Base-by-base conservation (phyloP, 2,329 filamentous ascomycete species). In the Rasamsonia emersonii region DNA sequence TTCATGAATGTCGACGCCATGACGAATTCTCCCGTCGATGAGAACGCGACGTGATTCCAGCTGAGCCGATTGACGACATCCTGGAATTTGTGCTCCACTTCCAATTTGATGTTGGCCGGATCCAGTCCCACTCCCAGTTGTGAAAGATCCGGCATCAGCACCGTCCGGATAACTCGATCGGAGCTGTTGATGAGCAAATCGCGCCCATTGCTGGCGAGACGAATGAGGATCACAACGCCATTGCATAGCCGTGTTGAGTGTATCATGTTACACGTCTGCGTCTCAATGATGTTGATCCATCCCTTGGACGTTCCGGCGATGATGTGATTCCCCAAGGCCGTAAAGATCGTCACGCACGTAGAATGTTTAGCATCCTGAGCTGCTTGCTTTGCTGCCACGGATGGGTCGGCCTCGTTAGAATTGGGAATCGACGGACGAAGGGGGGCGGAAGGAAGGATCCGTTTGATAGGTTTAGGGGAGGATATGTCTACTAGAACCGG, bases 41-140 rank as follows among this genome's bases (percentile, higher is more conserved):
- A 93, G 56, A 98, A 96, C 0, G 88, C 86, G 37, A 94, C 88
- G 51, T 95, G 86, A 51, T 96, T 98, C 91, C 91, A 98, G 5
- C 83, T 86, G 9, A 96, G 65, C 26, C 83, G 78, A 53, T 98
- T 96, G 30, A 98, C 91, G 3, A 96, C 82, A 53, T 98, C 93
- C 58, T 96, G 88, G 49, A 96, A 98, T 54, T 95, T 96, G 64
- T 98, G 91, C 59, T 98, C 89, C 9, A 95, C 76, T 24, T 91
- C 84, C 24, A 98, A 69, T 48, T 89, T 81, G 49, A 98, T 81
- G 17, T 82, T 89, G 47, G 93, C 82, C 13, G 82, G 75, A 44
- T 93, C 83, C 25, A 93, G 71, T 47, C 82, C 60, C 31, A 57
- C 56, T 7, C 58, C 59, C n/a, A 62, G 43, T 30, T 63, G 59